Conservation (phyloP, 1,284 basidiomycete genomes). For the Jaminaea rosea region DNA sequence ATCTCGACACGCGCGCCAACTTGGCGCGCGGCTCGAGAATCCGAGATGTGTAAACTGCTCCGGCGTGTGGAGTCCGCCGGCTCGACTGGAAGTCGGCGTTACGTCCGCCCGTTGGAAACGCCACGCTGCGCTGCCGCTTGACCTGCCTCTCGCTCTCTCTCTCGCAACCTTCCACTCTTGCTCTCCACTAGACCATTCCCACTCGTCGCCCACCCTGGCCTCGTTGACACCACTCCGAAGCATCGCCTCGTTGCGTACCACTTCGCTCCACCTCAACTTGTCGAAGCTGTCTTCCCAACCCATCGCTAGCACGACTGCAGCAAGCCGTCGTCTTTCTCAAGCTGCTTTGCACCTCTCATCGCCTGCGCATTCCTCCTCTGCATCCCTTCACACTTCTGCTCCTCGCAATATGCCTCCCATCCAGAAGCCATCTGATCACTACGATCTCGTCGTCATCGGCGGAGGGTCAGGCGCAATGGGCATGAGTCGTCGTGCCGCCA, state of each 20-base stretch:
- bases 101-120: background rate
- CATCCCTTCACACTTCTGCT: conserved; percentile 5
- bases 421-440: conserved; percentile 30
- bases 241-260: too few species aligned
- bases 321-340: conserved; percentile 1
- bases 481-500: conserved; percentile 59
- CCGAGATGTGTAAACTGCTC: too few species aligned
- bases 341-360: conserved; percentile 6
- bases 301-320: too few species aligned
- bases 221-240: too few species aligned
- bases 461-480: conserved; percentile 47
- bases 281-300: background rate
- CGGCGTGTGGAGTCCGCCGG: too few species aligned
- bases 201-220: too few species aligned
- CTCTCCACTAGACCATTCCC: too few species aligned
- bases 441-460: conserved; percentile 45
- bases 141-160: background rate
- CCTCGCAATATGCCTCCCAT: conserved; percentile 37
- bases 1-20: too few species aligned
- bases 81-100: too few species aligned
- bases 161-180: too few species aligned
- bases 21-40: too few species aligned
- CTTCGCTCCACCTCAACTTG: too few species aligned
- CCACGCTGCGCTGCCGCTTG: background rate
- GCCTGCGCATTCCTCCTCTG: background rate